A percentile compares a stretch with the other conserved stretches of the same genome.
Conservation (phyloP, 2,329 filamentous ascomycete genomes). For the Fusarium floridanum region DNA sequence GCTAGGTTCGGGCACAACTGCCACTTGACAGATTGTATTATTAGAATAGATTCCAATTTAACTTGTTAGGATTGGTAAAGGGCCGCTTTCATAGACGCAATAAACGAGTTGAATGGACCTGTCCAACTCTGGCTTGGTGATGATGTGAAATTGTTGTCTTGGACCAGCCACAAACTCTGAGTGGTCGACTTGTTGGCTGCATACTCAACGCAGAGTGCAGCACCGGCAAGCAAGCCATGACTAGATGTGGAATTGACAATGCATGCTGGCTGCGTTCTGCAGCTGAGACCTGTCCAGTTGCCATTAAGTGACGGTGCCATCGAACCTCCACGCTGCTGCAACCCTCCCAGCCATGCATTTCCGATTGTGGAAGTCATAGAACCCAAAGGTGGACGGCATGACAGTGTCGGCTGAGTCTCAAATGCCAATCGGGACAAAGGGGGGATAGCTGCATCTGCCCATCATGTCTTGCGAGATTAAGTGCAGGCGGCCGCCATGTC, state of each 20-base stretch:
- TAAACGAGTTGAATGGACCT: not conserved
- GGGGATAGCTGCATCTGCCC: not conserved
- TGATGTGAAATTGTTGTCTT: not conserved
- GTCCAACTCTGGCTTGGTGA: not conserved
- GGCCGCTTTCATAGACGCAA: not conserved
- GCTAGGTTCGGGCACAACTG: not conserved
- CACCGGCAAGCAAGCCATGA: conserved; percentile 4
- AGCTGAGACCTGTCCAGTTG: conserved; percentile 3
- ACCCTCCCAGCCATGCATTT: not conserved
- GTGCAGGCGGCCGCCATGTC: not conserved
- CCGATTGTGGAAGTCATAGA: not conserved
- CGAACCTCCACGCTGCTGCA: not conserved
- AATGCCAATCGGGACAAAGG: not conserved
- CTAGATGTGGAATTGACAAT: not conserved
- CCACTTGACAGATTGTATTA: not conserved
- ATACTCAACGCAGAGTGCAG: conserved; percentile 8
- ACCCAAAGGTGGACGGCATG: not conserved
- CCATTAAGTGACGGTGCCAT: not conserved
- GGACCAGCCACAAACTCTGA: not conserved
- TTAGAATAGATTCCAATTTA: not conserved
- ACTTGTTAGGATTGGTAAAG: not conserved
- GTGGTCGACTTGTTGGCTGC: conserved; percentile 19
- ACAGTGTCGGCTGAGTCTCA: not conserved
- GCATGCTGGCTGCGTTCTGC: conserved; percentile 3
- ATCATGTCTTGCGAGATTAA: not conserved